Conservation (phyloP, 305 asterid genomes). For the Fraxinus paxiana region DNA sequence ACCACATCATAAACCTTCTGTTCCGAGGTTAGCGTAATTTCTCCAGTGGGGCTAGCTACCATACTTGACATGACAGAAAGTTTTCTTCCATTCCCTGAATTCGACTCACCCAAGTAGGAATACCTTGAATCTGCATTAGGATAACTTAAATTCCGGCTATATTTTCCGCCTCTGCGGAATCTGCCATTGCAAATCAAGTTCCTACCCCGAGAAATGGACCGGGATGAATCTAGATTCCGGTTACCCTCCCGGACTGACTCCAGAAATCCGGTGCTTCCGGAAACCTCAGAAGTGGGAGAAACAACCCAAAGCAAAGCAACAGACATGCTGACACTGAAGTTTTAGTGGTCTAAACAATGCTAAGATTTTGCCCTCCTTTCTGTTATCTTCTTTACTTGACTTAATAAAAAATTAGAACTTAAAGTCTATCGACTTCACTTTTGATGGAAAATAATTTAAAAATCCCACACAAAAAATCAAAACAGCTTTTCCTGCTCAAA, state of each 20-base stretch:
- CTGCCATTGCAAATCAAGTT: constrained; percentile 35
- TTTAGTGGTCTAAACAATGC: constrained; percentile 24
- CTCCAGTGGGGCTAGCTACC: constrained; percentile 73
- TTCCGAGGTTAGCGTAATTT: constrained; percentile 64
- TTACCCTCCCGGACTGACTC: constrained; percentile 52
- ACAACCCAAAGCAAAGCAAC: constrained; percentile 68
- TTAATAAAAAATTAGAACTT: not conserved
- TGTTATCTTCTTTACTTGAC: not conserved
- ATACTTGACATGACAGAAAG: constrained; percentile 45
- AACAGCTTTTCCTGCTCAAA: not conserved
- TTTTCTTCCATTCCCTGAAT: constrained; percentile 32
- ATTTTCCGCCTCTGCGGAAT: constrained; percentile 39
- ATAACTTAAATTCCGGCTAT: constrained; percentile 32
- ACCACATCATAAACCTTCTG: constrained; percentile 94
- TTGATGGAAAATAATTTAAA: not conserved
- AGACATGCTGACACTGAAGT: constrained; percentile 49
- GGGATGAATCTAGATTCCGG: constrained; percentile 38
- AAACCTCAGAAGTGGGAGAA: constrained; percentile 55
- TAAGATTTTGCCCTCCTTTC: constrained; percentile 24
- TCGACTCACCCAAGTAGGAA: constrained; percentile 34
- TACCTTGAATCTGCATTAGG: constrained; percentile 29
- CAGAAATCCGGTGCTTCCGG: constrained; percentile 47
- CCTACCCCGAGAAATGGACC: constrained; percentile 30
- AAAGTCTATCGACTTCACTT: not conserved
- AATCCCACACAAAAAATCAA: not conserved